Percentiles rank a stretch among this genome's conserved stretches.
Evolutionary conservation across 345 rosid species (phyloP).

Genomic region (Eucalyptus erythrocorys): DNA sequence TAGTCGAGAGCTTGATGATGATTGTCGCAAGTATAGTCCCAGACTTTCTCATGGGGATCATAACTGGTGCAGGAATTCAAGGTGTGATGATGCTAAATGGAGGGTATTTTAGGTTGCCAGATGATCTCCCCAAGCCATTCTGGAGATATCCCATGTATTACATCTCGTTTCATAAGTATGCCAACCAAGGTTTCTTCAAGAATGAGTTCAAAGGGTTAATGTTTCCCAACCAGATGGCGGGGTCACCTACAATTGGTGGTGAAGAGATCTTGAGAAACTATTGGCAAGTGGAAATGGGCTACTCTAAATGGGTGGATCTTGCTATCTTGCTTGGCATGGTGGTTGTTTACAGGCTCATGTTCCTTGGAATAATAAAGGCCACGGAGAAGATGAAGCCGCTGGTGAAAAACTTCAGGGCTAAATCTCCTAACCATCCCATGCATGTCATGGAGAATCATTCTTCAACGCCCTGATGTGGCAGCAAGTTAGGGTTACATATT

Average conservation of each 20-base stretch:
- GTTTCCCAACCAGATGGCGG: background rate
- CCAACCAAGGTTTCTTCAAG: slow-evolving; percentile 18
- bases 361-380: background rate
- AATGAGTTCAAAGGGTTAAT: slow-evolving; percentile 11
- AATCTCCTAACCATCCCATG: background rate
- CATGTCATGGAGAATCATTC: background rate
- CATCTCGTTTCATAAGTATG: slow-evolving; percentile 18
- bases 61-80: background rate
- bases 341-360: background rate
- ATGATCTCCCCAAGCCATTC: background rate
- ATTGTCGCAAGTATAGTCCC: background rate
- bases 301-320: background rate
- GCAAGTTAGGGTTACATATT: background rate
- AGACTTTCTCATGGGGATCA: background rate
- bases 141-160: slow-evolving; percentile 10
- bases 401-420: background rate
- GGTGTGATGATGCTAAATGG: background rate
- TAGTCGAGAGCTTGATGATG: background rate
- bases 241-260: background rate
- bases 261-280: slow-evolving; percentile 7
- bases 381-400: background rate
- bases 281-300: background rate
- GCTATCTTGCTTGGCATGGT: background rate
- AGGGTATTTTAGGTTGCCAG: background rate
- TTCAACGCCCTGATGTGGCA: background rate